Base-by-base conservation (phyloP, 75 land plant species). In the Pinus albicaulis region DNA sequence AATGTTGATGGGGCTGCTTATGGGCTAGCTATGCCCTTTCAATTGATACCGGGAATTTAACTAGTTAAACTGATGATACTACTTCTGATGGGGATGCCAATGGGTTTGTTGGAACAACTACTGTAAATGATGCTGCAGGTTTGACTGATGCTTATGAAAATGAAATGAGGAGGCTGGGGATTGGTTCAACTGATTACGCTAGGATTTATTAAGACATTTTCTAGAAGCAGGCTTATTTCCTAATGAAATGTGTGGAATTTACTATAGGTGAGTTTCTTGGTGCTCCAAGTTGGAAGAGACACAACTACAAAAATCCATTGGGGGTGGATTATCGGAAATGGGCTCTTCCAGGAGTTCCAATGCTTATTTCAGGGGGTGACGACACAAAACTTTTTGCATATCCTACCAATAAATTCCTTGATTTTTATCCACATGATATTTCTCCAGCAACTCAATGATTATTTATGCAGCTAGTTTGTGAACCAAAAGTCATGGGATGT, bases 331-430 rank as follows among this genome's bases (percentile, higher is more conserved):
- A 97, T 56, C 86, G 80, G 53, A 94, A 90, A 69, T 92, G 93
- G 96, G 96, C 93, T 16, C 83, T 81, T 78, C 58, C 84, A 38
- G 94, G 90, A 1, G 93, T 95, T 75, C 94, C 98, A 7, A 98
- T 98, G 99, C 92, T 98, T 13, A 83, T 98, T 59, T 98, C 99
- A 11, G 98, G 84, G 52, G 99, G 98, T 76, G 98, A 98, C 87
- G 99, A 98, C 71, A 80, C 98, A 2, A 98, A 95, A 74, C 82
- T 98, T 0, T 98, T 92, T 81, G 95, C 98, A n/a, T 95, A 98
- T 74, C 92, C 96, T 79, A 96, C 85, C 16, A 87, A 79, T 80
- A 87, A 82, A 25, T 92, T n/a, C n/a, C n/a, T n/a, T n/a, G n/a
- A n/a, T n/a, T n/a, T n/a, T n/a, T n/a, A n/a, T n/a, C n/a, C n/a